Evolutionary conservation across 1,284 basidiomycete species (phyloP).

Genomic region (Fomes fomentarius): DNA sequence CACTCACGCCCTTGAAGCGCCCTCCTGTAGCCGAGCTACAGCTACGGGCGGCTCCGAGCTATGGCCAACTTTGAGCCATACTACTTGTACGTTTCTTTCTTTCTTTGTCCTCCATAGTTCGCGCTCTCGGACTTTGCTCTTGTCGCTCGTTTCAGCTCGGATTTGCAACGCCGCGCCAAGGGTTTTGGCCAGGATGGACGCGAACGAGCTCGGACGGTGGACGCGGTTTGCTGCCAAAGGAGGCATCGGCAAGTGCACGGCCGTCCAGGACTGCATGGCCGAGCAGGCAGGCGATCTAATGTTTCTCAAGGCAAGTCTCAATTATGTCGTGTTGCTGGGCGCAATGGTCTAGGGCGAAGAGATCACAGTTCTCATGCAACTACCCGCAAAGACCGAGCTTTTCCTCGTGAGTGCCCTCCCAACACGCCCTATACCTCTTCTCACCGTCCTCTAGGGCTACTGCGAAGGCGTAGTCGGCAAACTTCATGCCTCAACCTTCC

Average conservation of each 20-base stretch:
- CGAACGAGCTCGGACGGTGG: conserved; percentile 75
- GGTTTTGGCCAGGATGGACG: too few relatives aligned
- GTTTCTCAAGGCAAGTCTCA: conserved; percentile 75
- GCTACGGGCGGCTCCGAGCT: too few relatives aligned
- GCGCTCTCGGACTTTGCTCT: too few relatives aligned
- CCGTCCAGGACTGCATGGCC: conserved; percentile 76
- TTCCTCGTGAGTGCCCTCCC: conserved; percentile 57
- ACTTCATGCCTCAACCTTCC: conserved; percentile 71
- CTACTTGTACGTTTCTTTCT: too few relatives aligned
- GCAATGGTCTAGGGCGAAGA: conserved; percentile 65
- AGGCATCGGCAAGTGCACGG: conserved; percentile 78
- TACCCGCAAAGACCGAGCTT: conserved; percentile 54
- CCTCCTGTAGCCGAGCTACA: too few relatives aligned
- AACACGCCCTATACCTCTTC: neutral
- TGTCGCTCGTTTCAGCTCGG: too few relatives aligned
- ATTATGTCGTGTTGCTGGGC: neutral
- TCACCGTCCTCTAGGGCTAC: conserved; percentile 38
- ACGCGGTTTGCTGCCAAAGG: conserved; percentile 81
- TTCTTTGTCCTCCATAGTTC: too few relatives aligned
- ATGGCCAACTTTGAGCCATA: too few relatives aligned
- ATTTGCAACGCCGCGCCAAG: too few relatives aligned
- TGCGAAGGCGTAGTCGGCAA: conserved; percentile 93
- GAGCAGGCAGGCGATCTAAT: conserved; percentile 82
- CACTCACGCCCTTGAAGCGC: too few relatives aligned
- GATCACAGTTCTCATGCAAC: conserved; percentile 80